Evolutionary conservation across 148 eudicot genomes (phyloP), one percentile per base, ranked within the genome.

Genomic region (Rhododendron molle): DNA sequence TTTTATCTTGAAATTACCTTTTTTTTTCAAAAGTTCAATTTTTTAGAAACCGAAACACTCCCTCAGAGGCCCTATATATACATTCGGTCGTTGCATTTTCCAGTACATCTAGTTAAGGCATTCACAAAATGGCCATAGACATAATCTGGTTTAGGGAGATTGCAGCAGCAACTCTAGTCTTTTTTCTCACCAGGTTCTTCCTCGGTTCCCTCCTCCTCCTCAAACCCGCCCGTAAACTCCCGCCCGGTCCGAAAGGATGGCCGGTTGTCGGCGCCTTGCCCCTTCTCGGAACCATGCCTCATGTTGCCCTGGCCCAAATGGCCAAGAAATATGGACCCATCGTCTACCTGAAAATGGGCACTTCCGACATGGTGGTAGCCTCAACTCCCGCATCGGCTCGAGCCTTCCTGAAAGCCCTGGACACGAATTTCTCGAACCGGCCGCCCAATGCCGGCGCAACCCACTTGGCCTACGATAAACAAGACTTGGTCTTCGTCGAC

Each of bases 261-360:
- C 90, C 92, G 10, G 6, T 90, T 18, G 9, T 90, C n/a, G 92
- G 90, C 8, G 81, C 83, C 21, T 76, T 85, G 21, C 85, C 74
- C 21, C 83, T 85, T 21, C 78, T 90, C 0, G 88, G 89, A n/a
- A 36, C 50, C 69, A 79, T 90, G 84, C 89, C 91, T 3, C 91
- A 90, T 47, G 83, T 78, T 1, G 26, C 87, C 16, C 86, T 91
- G 6, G 87, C 87, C 56, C 56, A 83, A 1, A 34, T 91, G 89
- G 90, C 92, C 4, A 50, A 72, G 30, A 87, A 81, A 28, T 89
- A 87, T 36, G 92, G 92, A 23, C 88, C 85, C 6, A 34, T 89
- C 0, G 84, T 90, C 78, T 52, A 86, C 86, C 87, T 91, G 3
- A 65, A 65, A 65, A 65, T 89, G 43, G 91, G 91, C 46, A 71